Conservation (phyloP, 164 flowering plant genomes). For the Vitis rupestris region DNA sequence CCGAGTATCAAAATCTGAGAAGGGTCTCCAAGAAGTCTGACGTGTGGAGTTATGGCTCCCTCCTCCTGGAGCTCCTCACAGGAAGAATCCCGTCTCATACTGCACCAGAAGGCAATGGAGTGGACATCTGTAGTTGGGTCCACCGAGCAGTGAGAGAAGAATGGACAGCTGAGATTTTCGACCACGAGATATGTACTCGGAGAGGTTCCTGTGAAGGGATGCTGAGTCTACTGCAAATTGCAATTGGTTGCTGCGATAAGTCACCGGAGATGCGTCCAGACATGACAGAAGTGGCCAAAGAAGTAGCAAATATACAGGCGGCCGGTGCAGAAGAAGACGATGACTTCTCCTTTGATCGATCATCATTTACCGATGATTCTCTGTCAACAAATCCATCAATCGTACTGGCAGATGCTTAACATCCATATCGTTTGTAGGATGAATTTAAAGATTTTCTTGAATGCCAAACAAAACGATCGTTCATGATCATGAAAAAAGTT, state of each 20-base stretch:
- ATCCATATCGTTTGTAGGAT: too few relatives aligned
- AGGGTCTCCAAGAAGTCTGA: slow-evolving; percentile 49
- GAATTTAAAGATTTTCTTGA: too few relatives aligned
- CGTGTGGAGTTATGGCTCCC: slow-evolving; percentile 59
- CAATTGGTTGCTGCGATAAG: slow-evolving; percentile 50
- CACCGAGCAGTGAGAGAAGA: slow-evolving; percentile 75
- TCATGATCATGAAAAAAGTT: too few relatives aligned
- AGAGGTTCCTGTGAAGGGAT: slow-evolving; percentile 38
- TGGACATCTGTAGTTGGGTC: slow-evolving; percentile 64
- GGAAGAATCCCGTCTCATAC: slow-evolving; percentile 39
- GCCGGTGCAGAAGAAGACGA: slow-evolving; percentile 33
- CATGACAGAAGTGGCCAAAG: slow-evolving; percentile 47
- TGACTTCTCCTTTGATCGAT: slow-evolving; percentile 31
- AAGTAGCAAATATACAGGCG: slow-evolving; percentile 36
- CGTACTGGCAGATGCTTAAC: too few relatives aligned
- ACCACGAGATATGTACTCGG: slow-evolving; percentile 38
- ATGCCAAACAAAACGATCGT: too few relatives aligned
- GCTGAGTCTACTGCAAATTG: slow-evolving; percentile 54
- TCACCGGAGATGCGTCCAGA: slow-evolving; percentile 60
- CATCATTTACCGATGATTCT: slow-evolving; percentile 40
- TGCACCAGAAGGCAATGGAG: slow-evolving; percentile 43
- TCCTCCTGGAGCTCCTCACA: slow-evolving; percentile 61
- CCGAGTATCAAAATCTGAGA: slow-evolving; percentile 39
- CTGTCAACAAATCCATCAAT: slow-evolving; percentile 22
- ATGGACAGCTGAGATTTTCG: slow-evolving; percentile 80